Evolutionary conservation across 2,329 filamentous ascomycete species (phyloP), one percentile per base, ranked within the genome.

Genomic region (Setomelanomma holmii): DNA sequence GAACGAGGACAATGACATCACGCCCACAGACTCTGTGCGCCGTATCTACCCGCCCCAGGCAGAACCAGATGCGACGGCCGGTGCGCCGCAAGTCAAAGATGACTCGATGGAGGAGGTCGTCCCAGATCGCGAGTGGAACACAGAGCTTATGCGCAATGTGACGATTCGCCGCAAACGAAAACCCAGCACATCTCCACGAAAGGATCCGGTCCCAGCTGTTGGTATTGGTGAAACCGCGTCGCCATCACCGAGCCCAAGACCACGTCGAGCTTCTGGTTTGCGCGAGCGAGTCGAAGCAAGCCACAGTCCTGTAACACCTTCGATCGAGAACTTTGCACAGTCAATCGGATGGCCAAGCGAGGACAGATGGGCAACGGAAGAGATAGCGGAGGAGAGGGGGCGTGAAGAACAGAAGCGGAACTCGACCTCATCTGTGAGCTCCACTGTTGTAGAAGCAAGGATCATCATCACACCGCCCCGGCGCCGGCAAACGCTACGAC

Each of bases 401-500:
- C 64, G 58, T 41, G 72, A 75, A 27, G 55, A 61, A 8, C 69
- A 64, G 33, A 76, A 76, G 56, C 77, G 83, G 38, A 71, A 79
- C 17, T 86, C 84, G 12, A 76, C 68, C 14, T 69, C 79, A 2
- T 86, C 84, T 2, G 78, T 78, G 19, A 76, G 78, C 10, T 85
- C 83, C 5, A 83, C 82, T 0, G 75, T 85, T 14, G 82, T 78
- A 6, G 76, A 84, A 70, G 83, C 81, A 11, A 76, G 83, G 63
- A 82, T 86, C 23, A 77, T 85, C 39, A 76, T 82, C 16, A 77
- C 77, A 14, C 78, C 80, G 4, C 79, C 76, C 34, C 77, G 75
- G 53, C 71, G 76, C 33, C 75, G 69, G 45, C 69, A 64, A 21
- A 79, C 76, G 1, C 68, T 86, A 44, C 80, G 84, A 44, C 83